Conservation (phyloP, 2,329 filamentous ascomycete species). For the Pleurostoma richardsiae region DNA sequence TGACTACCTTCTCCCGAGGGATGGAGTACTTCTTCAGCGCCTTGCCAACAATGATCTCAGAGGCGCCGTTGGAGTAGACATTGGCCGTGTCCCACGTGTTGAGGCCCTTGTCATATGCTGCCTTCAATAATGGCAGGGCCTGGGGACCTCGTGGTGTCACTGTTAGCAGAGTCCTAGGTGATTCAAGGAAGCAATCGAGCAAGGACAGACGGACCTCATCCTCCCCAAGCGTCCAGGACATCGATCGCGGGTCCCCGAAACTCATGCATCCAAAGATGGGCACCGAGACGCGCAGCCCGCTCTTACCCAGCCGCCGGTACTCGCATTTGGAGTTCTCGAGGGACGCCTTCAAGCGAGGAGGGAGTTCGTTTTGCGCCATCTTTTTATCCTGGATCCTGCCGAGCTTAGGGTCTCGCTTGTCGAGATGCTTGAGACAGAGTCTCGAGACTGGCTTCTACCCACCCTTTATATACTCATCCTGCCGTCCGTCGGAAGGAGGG, state of each 20-base stretch:
- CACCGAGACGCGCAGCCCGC: conserved; percentile 49
- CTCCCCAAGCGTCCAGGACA: conserved; percentile 54
- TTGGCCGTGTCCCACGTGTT: conserved; percentile 45
- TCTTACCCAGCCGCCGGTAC: conserved; percentile 39
- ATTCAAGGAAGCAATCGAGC: no score
- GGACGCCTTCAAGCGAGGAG: conserved; percentile 1
- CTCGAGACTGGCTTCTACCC: no score
- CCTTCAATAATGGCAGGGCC: conserved; percentile 16
- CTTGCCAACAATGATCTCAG: conserved; percentile 62
- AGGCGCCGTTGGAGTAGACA: conserved; percentile 58
- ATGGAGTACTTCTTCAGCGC: conserved; percentile 62
- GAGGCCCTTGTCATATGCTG: conserved; percentile 22
- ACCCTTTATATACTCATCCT: no score
- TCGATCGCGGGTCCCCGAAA: conserved; percentile 47
- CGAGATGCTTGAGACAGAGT: no score
- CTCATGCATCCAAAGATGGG: conserved; percentile 40
- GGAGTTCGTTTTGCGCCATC: not conserved
- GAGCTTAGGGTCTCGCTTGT: no score
- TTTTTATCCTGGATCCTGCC: not conserved
- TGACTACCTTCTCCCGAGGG: conserved; percentile 59
- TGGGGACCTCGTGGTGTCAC: not conserved
- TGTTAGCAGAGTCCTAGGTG: no score
- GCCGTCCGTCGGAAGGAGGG: no score
- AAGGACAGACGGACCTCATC: conserved; percentile 25
- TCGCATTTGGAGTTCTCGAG: conserved; percentile 21